Percentiles rank a stretch among this genome's conserved stretches.
These are phyloP conservation scores for Xylariaceae sp. DNA, from an alignment of 2,329 filamentous ascomycete species.

Conservation along the genomic window DNA sequence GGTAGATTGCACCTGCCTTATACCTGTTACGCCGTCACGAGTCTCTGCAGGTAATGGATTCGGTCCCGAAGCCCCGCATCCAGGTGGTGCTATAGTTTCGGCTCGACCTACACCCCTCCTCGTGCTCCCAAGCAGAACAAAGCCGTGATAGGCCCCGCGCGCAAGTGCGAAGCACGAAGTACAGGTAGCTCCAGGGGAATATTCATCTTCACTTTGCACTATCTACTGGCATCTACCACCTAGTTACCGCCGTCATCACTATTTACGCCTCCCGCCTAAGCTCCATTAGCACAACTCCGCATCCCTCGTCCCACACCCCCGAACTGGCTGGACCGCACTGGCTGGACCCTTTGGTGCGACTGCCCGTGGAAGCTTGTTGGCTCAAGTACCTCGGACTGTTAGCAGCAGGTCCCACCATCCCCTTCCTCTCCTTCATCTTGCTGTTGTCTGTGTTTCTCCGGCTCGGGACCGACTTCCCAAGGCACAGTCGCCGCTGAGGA, in stretches of 20 bases:
- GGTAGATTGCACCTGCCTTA: too few species aligned
- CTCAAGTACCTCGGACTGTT: too few species aligned
- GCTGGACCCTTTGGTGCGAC: too few species aligned
- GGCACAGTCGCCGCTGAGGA: constrained; percentile 17
- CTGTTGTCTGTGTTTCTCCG: constrained; percentile 11
- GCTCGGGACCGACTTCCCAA: constrained; percentile 18
- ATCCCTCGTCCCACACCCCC: too few species aligned
- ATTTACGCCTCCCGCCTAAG: too few species aligned
- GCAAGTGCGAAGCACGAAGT: too few species aligned
- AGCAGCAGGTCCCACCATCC: background rate
- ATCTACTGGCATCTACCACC: too few species aligned
- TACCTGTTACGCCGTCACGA: background rate
- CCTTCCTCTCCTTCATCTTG: background rate
- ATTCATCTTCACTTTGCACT: constrained; percentile 4
- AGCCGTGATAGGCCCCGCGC: background rate
- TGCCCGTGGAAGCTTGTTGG: too few species aligned
- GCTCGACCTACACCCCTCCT: constrained; percentile 5
- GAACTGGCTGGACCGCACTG: background rate
- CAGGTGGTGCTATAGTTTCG: background rate
- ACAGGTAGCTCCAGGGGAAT: too few species aligned
- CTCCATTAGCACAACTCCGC: background rate
- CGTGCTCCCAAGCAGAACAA: background rate
- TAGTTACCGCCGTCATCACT: too few species aligned
- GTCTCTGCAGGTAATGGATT: constrained; percentile 3
- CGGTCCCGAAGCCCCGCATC: constrained; percentile 33